Evolutionary conservation across 2,329 filamentous ascomycete genomes (phyloP), one percentile per base, ranked within the genome.

Genomic region (Monilinia aucupariae): DNA sequence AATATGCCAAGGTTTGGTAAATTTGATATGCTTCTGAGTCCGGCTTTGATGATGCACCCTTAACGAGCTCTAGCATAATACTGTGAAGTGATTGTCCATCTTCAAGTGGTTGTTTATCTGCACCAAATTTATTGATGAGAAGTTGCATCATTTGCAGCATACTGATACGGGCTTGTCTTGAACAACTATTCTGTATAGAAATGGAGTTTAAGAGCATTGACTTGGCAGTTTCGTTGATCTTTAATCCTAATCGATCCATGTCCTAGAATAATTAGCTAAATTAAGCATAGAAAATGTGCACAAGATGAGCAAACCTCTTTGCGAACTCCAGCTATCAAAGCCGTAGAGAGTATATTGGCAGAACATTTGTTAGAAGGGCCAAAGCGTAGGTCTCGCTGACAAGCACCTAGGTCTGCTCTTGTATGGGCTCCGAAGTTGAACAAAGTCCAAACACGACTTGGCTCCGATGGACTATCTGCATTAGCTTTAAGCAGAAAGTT

Each of bases 81-180:
- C 67, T n/a, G 17, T 70, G 53, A 10, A 69, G 43, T 17, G 22
- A 59, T 17, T 32, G 48, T 22, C 50, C 59, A 53, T 62, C 56
- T 8, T 59, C 25, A 12, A 64, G 50, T 13, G 37, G 37, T 9
- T 62, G 56, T 9, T 54, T 64, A n/a, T 66, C 43, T 7, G 68
- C 71, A 45, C 59, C 58, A 32, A 71, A 74, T 45, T 74, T 74
- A 55, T 72, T 73, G 15, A 74, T 63, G 0, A 73, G 52, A 5
- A 74, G 60, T 48, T 73, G 71, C 3, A 73, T 48, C 32, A 69
- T 64, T 30, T 63, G 66, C 5, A 72, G 55, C 56, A 72, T 70
- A 13, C 68, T 66, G 2, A 67, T 62, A 9, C 64, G 66, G n/a
- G 64, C 62, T 22, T 65, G 54, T 22, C 50, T 61, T 10, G 69